Base-by-base conservation (phyloP, 2,329 filamentous ascomycete species). In the Lachnellula subtilissima region DNA sequence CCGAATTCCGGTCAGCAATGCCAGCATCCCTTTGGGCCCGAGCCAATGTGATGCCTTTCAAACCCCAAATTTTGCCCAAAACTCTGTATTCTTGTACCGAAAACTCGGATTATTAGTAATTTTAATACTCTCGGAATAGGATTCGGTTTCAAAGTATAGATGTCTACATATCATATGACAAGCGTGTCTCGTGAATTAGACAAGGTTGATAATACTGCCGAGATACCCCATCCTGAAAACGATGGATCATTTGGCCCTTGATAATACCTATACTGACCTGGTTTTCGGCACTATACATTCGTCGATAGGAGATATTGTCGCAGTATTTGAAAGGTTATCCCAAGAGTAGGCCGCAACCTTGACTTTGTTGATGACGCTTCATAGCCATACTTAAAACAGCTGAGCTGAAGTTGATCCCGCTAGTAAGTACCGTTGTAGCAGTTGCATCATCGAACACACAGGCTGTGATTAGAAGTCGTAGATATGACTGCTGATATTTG, bases 321-420 rank as follows among this genome's bases (percentile, higher is more conserved):
- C 54, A n/a, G 14, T 5, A 47, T 46, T 22, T 22, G 39, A 15
- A 52, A 58, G 55, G 55, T 6, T 45, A 28, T 25, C 40, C 37
- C 35, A 60, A 46, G 15, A 62, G 9, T 48, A 48, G 14, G 25
- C 35, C 52, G 46, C 37, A 56, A 2, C 48, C 51, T 4, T 48
- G 53, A 23, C 49, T 40, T 48, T 59, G 50, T 19, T 57, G 52
- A 57, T 58, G 39, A 40, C 48, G 50, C 53, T 61, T 61, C 14
- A 59, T 53, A 11, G 52, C 55, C 55, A 61, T 61, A 22, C 56
- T 57, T 39, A 61, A 58, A 36, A 51, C 54, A 12, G 56, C 54
- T 23, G 48, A 17, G 36, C 61, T 53, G 40, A 59, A 63, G 25
- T 42, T 14, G 9, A 4, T 2, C 9, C 39, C 39, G 39, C 17